Base-by-base conservation (phyloP, 139 green algal genomes). In the Chlorella sp. region DNA sequence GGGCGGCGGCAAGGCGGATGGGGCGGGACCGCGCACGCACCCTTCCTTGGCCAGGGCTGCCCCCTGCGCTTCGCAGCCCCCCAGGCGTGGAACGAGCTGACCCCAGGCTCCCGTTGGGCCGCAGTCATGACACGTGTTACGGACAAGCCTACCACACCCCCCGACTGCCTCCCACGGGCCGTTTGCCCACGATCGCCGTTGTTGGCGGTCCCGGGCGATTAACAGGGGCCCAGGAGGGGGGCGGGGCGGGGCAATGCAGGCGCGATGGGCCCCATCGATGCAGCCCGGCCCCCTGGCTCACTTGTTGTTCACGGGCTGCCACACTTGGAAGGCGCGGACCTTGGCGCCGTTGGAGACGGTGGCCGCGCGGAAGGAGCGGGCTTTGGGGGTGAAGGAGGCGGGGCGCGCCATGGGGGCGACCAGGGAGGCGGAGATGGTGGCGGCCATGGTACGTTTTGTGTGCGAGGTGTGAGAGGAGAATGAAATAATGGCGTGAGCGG, bases 291-390 rank as follows among this genome's bases (percentile, higher is more conserved):
- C 33, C 15, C 25, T 35, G n/a, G 42, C 67, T 77, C 71, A 82
- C 63, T 88, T 91, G 87, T 89, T 89, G 84, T 85, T 71, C 29
- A 76, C 23, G 51, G 84, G 84, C 15, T 53, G 75, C 84, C 84
- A 89, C 53, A 89, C 82, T 74, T 77, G 64, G 67, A 81, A 75
- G 53, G 79, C 71, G 48, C 35, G 65, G 60, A 63, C 76, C 78
- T 83, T 83, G 73, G 62, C 72, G 50, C 29, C 79, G 41, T 79
- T 79, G 79, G 33, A 55, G 40, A 84, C 79, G 63, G 65, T 65
- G 63, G 45, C 73, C 45, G 79, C 60, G 71, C 58, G 61, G 72
- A 59, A 58, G 65, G 79, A 56, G 79, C 79, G 33, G 69, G 79
- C 58, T 76, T 77, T 35, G 72, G 59, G 45, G 48, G 48, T 29